Percentiles rank a stretch among this genome's conserved stretches.
Conservation (phyloP, 495 filamentous ascomycete genomes). For the Penicillium atrosanguineum region DNA sequence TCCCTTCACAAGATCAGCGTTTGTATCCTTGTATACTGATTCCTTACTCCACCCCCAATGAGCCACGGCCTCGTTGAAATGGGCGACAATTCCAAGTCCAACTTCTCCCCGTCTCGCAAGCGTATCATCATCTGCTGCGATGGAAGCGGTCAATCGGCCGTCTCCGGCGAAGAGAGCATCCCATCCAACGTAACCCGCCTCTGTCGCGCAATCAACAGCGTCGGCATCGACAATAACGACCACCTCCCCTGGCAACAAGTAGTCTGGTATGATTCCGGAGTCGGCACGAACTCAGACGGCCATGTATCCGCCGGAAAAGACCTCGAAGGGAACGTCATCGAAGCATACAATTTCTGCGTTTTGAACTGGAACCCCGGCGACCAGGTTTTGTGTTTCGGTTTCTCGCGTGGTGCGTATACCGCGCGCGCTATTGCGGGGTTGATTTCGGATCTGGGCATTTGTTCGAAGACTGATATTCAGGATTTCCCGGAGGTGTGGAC, state of each 20-base stretch:
- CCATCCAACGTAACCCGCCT: slow-evolving; percentile 29
- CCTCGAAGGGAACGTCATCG: too few species aligned
- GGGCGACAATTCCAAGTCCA: too few species aligned
- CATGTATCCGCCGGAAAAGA: too few species aligned
- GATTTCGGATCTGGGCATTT: slow-evolving; percentile 49
- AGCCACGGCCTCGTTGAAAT: too few species aligned
- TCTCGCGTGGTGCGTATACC: slow-evolving; percentile 57
- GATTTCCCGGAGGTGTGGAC: slow-evolving; percentile 42
- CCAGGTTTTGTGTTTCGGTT: slow-evolving; percentile 58
- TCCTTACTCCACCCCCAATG: too few species aligned
- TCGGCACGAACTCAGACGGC: slow-evolving; percentile 14
- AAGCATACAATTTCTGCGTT: slow-evolving; percentile 17
- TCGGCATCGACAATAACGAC: slow-evolving; percentile 15
- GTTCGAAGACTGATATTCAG: slow-evolving; percentile 36
- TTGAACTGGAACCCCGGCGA: slow-evolving; percentile 49
- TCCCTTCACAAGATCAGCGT: too few species aligned
- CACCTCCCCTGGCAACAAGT: slow-evolving; percentile 24
- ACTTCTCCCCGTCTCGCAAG: slow-evolving; percentile 1
- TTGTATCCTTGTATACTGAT: too few species aligned
- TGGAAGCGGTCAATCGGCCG: slow-evolving; percentile 27
- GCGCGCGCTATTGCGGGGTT: slow-evolving; percentile 53
- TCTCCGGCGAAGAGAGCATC: slow-evolving; percentile 20
- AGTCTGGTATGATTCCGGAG: slow-evolving; percentile 30
- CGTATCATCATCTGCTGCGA: slow-evolving; percentile 32
- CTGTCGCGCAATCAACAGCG: slow-evolving; percentile 20